phyloP scores from a whole-genome alignment of 2,329 filamentous ascomycete species.

The Arthrinium phaeospermum region DNA sequence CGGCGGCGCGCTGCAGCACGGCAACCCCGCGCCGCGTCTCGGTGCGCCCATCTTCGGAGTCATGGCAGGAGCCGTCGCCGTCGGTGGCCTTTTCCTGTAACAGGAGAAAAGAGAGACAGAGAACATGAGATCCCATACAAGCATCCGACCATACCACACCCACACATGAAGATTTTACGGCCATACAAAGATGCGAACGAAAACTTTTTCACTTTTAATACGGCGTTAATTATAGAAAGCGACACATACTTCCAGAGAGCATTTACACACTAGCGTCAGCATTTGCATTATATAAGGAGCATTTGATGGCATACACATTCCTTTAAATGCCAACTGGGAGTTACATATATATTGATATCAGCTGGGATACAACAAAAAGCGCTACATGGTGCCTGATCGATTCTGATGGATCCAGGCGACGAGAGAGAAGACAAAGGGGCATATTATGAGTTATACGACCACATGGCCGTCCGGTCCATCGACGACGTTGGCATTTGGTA shows the following conservation, averaged over 20 bases:
- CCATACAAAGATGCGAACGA: not conserved
- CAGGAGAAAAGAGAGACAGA: conserved; percentile 20
- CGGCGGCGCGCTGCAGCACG: conserved; percentile 35
- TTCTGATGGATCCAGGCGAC: not conserved
- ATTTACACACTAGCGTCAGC: conserved; percentile 25
- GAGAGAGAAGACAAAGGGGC: not conserved
- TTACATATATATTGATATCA: conserved; percentile 14
- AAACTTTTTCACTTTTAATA: conserved; percentile 17
- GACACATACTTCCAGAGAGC: conserved; percentile 1
- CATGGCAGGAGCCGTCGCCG: conserved; percentile 31
- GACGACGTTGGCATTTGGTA: not conserved
- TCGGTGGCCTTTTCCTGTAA: conserved; percentile 33
- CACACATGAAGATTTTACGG: not conserved
- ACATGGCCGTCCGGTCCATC: not conserved
- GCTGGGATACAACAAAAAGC: conserved; percentile 30
- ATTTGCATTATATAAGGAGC: conserved; percentile 29
- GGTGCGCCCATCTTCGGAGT: conserved; percentile 28
- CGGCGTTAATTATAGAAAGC: conserved; percentile 25
- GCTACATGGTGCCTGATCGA: not conserved
- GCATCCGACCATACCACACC: not conserved
- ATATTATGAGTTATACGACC: conserved; percentile 11
- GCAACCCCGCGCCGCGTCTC: conserved; percentile 26
- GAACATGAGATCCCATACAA: not conserved
- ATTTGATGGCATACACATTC: conserved; percentile 34
- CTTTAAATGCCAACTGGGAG: conserved; percentile 27